Evolutionary conservation across 352 stramenopile genomes (phyloP).

Genomic region (Phytophthora pisi): DNA sequence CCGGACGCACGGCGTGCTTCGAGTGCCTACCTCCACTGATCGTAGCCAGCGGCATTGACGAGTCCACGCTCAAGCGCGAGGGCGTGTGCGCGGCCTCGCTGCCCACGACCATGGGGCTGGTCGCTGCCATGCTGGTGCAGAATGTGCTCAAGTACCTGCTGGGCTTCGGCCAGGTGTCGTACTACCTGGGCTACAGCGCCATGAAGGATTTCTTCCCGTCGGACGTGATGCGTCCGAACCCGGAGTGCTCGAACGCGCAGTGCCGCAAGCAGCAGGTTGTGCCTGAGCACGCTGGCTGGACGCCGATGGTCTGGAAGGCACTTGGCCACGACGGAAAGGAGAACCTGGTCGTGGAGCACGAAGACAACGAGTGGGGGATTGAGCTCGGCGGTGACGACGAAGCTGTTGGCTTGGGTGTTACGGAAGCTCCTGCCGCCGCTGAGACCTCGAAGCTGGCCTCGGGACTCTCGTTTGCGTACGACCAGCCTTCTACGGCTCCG

Average conservation of each 20-base stretch:
- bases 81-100: constrained; percentile 89
- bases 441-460: constrained; percentile 44
- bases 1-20: constrained; percentile 88
- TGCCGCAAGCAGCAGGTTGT: constrained; percentile 75
- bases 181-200: constrained; percentile 89
- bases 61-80: constrained; percentile 88
- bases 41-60: constrained; percentile 85
- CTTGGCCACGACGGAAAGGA: constrained; percentile 59
- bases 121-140: constrained; percentile 87
- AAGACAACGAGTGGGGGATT: constrained; percentile 91
- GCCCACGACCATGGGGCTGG: constrained; percentile 90
- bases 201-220: constrained; percentile 90
- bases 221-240: constrained; percentile 83
- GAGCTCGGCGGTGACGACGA: constrained; percentile 52
- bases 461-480: constrained; percentile 68
- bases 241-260: constrained; percentile 80
- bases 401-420: constrained; percentile 1
- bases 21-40: constrained; percentile 89
- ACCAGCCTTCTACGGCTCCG: constrained; percentile 31
- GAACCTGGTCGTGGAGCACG: constrained; percentile 59
- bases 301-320: constrained; percentile 74
- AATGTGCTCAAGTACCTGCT: constrained; percentile 90
- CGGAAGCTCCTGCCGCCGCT: constrained; percentile 1
- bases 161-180: constrained; percentile 85
- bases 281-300: constrained; percentile 54